Conservation (phyloP, 2,329 filamentous ascomycete species). For the Drechslera avenae region DNA sequence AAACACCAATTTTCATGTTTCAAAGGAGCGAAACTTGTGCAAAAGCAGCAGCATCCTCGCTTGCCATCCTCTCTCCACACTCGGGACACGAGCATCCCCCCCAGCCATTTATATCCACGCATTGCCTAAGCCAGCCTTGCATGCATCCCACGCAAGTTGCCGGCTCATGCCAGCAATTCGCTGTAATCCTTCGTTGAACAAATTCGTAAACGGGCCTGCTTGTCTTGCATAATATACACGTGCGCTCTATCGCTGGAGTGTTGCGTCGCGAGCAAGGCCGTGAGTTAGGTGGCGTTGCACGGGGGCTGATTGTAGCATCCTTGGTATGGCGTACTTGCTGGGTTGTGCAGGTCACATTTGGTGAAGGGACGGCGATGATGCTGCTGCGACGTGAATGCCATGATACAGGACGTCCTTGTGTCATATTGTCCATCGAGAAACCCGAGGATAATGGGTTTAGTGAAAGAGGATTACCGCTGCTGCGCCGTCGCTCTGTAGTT, state of each 20-base stretch:
- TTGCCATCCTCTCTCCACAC: constrained; percentile 32
- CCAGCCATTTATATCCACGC: constrained; percentile 23
- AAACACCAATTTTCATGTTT: neutral
- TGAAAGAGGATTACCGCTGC: constrained; percentile 22
- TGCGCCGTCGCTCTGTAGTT: constrained; percentile 17
- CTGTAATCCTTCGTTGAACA: constrained; percentile 27
- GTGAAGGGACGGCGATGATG: neutral
- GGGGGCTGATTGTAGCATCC: neutral
- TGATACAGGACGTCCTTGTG: constrained; percentile 23
- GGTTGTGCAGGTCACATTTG: constrained; percentile 13
- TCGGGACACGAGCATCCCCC: constrained; percentile 37
- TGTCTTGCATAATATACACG: constrained; percentile 38
- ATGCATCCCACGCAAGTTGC: constrained; percentile 37
- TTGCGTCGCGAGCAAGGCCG: constrained; percentile 18
- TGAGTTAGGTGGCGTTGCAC: neutral
- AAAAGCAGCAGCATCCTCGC: constrained; percentile 34
- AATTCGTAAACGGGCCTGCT: constrained; percentile 27
- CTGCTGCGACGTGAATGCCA: constrained; percentile 17
- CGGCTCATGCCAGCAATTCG: constrained; percentile 36
- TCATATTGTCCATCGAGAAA: constrained; percentile 11
- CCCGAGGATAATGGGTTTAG: constrained; percentile 11
- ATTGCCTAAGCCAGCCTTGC: constrained; percentile 31
- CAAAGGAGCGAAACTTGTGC: constrained; percentile 16
- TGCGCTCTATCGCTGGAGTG: constrained; percentile 26
- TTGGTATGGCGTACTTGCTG: constrained; percentile 7